Evolutionary conservation across 164 flowering plant species (phyloP), one percentile per base, ranked within the genome.

Genomic region (Houttuynia cordata): DNA sequence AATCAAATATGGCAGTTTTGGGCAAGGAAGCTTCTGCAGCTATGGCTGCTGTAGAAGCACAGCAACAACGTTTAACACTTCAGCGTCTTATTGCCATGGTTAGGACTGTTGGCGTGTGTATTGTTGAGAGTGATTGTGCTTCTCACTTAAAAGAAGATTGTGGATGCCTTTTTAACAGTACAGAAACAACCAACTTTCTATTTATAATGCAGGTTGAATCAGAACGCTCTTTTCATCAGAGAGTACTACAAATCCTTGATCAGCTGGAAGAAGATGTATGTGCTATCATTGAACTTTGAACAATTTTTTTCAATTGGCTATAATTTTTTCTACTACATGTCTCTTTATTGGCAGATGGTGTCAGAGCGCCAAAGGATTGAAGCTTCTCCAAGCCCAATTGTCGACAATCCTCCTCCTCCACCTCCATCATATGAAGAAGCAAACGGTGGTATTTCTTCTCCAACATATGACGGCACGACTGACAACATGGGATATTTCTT

Each of bases 11-110:
- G 82, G 77, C 77, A 64, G 74, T 69, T 56, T 72, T 89, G 74
- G 96, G 97, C 56, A 92, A 87, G 78, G 98, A 92, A 79, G 98
- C 98, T 69, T 74, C 81, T 15, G 83, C 97, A 24, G 88, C 98
- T 59, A 89, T 92, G 97, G 78, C 92, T 69, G 91, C 96, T 69
- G 97, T 92, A 50, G 98, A 92, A 79, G 85, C 82, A 56, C 98
- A 92, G 74, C 98, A 92, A 54, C 98, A 89, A 63, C 83, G 96
- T 59, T 68, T 89, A 73, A 92, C 98, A 25, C 85, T 89, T 22
- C 97, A 92, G 60, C 75, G 96, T 50, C 86, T 92, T 52, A 81
- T 89, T 67, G 57, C 97, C 56, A 84, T 87, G 97, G 98, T 89
- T 81, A 63, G 52, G 34, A 19, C 42, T 62, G 47, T 62, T 10